Conservation (phyloP, 331 rosid species). For the Acacia pycnantha region DNA sequence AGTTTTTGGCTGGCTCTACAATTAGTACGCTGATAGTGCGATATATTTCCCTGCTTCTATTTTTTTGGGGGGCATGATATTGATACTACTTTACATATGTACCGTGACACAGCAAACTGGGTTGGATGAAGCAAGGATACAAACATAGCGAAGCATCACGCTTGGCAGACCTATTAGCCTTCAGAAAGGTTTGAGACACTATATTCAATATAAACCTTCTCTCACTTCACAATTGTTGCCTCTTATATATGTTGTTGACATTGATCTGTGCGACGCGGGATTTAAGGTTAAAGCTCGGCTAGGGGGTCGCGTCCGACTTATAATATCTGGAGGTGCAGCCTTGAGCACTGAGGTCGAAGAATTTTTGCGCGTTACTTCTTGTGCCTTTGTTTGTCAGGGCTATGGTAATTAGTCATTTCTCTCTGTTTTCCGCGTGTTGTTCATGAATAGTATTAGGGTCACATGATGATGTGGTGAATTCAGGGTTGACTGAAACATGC, state of each 20-base stretch:
- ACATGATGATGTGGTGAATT: not conserved
- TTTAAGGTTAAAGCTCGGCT: constrained; percentile 75
- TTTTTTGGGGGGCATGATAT: not conserved
- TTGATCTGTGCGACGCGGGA: not conserved
- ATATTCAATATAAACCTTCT: not conserved
- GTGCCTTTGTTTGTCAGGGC: constrained; percentile 86
- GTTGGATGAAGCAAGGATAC: constrained; percentile 79
- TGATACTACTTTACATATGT: not conserved
- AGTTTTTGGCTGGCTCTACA: constrained; percentile 68
- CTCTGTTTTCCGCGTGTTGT: no score
- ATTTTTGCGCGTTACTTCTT: constrained; percentile 84
- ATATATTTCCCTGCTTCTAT: not conserved
- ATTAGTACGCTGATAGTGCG: constrained; percentile 42
- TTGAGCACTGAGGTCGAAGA: constrained; percentile 87
- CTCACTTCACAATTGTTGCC: not conserved
- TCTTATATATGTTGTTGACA: not conserved
- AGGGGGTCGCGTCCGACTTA: constrained; percentile 85
- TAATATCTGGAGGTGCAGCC: constrained; percentile 94
- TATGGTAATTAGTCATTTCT: constrained; percentile 53
- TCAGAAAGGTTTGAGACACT: constrained; percentile 64
- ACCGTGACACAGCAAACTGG: constrained; percentile 60
- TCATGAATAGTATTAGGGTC: not conserved
- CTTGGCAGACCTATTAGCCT: constrained; percentile 79
- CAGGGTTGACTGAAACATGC: constrained; percentile 91
- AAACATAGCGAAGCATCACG: constrained; percentile 72